Evolutionary conservation across 805 yeast genomes (phyloP).

Genomic region (Myxozyma lipomycoides): DNA sequence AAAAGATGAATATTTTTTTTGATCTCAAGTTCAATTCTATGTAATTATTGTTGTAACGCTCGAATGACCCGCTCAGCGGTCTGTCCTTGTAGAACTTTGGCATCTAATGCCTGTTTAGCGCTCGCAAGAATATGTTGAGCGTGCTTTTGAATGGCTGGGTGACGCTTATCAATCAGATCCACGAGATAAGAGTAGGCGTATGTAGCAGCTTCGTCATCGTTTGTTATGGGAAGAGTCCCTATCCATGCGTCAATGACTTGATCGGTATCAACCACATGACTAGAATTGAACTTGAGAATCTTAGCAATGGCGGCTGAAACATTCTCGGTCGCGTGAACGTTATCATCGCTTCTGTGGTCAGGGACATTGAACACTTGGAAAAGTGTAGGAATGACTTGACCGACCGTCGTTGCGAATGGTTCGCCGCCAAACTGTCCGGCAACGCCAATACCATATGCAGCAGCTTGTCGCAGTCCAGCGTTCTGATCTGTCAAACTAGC

Average conservation of each 20-base stretch:
- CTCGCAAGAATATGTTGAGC: slow-evolving; percentile 39
- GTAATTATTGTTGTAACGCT: slow-evolving; percentile 8
- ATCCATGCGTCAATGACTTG: slow-evolving; percentile 73
- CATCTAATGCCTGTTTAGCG: slow-evolving; percentile 20
- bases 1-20: no score
- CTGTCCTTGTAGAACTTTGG: slow-evolving; percentile 21
- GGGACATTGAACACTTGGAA: slow-evolving; percentile 69
- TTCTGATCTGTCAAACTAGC: slow-evolving; percentile 48
- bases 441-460: slow-evolving; percentile 77
- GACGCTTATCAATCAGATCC: slow-evolving; percentile 64
- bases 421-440: slow-evolving; percentile 79
- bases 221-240: slow-evolving; percentile 70
- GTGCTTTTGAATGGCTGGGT: slow-evolving; percentile 53
- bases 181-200: slow-evolving; percentile 72
- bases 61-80: slow-evolving; percentile 27
- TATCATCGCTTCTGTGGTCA: slow-evolving; percentile 81
- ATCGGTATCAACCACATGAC: slow-evolving; percentile 54
- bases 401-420: slow-evolving; percentile 56
- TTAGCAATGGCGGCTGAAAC: slow-evolving; percentile 80
- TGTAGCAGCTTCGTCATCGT: slow-evolving; percentile 85
- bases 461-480: slow-evolving; percentile 76
- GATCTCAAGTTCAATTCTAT: no score
- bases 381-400: slow-evolving; percentile 70
- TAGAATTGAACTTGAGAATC: slow-evolving; percentile 49
- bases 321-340: slow-evolving; percentile 81